phyloP scores from a whole-genome alignment of 2,329 filamentous ascomycete genomes.

The Aspergillus felis region DNA sequence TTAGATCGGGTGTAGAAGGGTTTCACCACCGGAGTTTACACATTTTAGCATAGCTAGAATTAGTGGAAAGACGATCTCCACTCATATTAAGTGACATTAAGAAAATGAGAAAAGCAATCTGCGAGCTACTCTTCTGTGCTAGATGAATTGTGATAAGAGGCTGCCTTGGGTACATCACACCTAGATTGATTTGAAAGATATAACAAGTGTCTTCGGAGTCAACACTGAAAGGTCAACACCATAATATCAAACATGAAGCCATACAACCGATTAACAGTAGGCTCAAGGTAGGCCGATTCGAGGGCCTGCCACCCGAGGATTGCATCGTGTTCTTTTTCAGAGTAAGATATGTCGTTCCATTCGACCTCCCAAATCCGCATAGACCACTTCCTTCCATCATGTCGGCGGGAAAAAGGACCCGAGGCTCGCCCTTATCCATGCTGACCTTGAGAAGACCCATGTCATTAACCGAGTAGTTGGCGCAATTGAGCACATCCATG shows the following conservation, averaged over 20 bases:
- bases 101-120: neutral
- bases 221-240: neutral
- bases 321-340: neutral
- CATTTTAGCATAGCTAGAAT: neutral
- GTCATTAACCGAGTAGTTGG: conserved; percentile 23
- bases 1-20: neutral
- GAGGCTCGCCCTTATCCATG: conserved; percentile 30
- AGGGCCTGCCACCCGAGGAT: neutral
- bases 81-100: neutral
- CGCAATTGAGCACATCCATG: conserved; percentile 27
- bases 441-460: conserved; percentile 20
- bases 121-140: neutral
- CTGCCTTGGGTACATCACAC: neutral
- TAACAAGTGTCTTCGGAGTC: neutral
- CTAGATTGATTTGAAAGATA: neutral
- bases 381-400: conserved; percentile 30
- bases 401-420: conserved; percentile 25
- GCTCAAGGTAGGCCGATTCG: neutral
- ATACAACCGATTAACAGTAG: neutral
- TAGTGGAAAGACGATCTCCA: neutral
- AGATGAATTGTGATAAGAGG: neutral
- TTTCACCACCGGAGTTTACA: neutral
- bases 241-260: neutral
- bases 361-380: conserved; percentile 19
- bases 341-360: conserved; percentile 2